A percentile compares a stretch with the other conserved stretches of the same genome.
These are phyloP conservation scores for Diospyros kaki DNA, from an alignment of 148 eudicot genomes.

Conservation along the genomic window DNA sequence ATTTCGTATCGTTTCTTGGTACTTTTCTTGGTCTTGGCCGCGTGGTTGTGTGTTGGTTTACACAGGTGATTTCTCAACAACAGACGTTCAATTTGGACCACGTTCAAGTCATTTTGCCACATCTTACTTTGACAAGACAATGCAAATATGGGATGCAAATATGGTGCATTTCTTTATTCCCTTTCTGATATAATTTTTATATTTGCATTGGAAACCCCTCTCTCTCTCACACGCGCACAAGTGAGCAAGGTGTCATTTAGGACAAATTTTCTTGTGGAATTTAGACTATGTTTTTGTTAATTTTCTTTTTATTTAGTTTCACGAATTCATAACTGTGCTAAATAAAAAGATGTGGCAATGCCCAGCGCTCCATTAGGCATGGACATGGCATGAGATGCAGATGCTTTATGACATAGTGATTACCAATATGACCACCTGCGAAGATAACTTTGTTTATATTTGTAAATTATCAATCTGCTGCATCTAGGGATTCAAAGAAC, in stretches of 20 bases:
- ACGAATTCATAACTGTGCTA: background rate
- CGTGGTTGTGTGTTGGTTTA: no score
- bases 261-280: background rate
- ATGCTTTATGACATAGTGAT: no score
- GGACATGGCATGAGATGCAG: no score
- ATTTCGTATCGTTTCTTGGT: no score
- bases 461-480: no score
- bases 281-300: background rate
- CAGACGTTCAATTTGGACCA: slow-evolving; percentile 52
- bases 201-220: background rate
- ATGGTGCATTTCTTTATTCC: slow-evolving; percentile 21
- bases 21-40: no score
- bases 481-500: no score
- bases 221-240: background rate
- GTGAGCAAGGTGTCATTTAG: background rate
- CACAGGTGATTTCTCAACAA: no score
- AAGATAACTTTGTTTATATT: no score
- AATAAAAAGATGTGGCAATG: background rate
- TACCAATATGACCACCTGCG: no score
- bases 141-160: slow-evolving; percentile 47
- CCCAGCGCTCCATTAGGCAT: no score
- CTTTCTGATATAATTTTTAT: background rate
- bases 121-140: slow-evolving; percentile 46
- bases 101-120: slow-evolving; percentile 41
- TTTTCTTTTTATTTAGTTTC: background rate